These are phyloP conservation scores for Ganoderma multipileum DNA, from an alignment of 1,284 basidiomycete genomes.

Conservation along the genomic window DNA sequence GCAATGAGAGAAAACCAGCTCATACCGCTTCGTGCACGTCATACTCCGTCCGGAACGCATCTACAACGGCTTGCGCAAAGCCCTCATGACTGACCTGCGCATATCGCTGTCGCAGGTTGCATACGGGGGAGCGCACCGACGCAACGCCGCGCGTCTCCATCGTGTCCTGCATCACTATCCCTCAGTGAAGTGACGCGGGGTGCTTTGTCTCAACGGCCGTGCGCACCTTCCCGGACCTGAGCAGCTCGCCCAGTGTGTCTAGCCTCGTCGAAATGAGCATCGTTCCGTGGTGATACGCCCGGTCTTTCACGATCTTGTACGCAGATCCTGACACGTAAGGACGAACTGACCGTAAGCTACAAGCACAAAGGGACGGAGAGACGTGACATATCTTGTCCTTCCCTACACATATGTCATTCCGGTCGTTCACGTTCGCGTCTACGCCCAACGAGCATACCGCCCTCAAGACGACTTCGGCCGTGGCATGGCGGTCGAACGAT, in stretches of 20 bases:
- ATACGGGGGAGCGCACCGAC: slow-evolving; percentile 92
- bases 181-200: slow-evolving; percentile 15
- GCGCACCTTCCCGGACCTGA: slow-evolving; percentile 76
- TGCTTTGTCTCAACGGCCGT: not conserved
- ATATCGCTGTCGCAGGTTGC: slow-evolving; percentile 76
- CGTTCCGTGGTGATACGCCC: slow-evolving; percentile 99
- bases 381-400: slow-evolving; percentile 80
- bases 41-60: slow-evolving; percentile 77
- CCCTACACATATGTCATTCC: slow-evolving; percentile 90
- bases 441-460: slow-evolving; percentile 83
- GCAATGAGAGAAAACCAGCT: not conserved
- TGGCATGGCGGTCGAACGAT: slow-evolving; percentile 82
- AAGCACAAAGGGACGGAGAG: slow-evolving; percentile 8
- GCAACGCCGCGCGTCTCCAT: slow-evolving; percentile 89
- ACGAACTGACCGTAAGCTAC: slow-evolving; percentile 11
- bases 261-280: slow-evolving; percentile 93
- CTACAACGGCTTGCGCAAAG: slow-evolving; percentile 78
- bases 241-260: slow-evolving; percentile 71
- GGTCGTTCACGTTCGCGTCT: slow-evolving; percentile 82
- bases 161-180: slow-evolving; percentile 55
- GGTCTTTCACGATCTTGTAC: slow-evolving; percentile 91
- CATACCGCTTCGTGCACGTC: slow-evolving; percentile 52
- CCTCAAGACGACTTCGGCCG: slow-evolving; percentile 80
- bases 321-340: slow-evolving; percentile 94
- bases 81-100: slow-evolving; percentile 64